phyloP scores from a whole-genome alignment of 2,329 filamentous ascomycete species.

The Graphilbum ipis-grandicollis region DNA sequence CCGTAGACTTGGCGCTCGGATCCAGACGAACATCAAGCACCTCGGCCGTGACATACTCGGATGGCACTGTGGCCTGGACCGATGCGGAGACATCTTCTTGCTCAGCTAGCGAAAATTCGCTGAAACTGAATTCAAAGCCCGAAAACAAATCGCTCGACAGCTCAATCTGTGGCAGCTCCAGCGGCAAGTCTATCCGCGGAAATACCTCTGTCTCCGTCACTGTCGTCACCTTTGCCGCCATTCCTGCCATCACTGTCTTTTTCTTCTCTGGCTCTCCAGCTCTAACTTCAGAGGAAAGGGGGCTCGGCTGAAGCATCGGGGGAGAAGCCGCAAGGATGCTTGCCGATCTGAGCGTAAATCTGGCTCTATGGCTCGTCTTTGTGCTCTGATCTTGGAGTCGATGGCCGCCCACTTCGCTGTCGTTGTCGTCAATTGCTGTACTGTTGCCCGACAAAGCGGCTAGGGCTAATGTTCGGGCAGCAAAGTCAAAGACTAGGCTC shows the following conservation, averaged over 20 bases:
- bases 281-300: not conserved
- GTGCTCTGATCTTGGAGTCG: not conserved
- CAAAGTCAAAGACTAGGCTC: not conserved
- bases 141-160: slow-evolving; percentile 9
- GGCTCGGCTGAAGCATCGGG: not conserved
- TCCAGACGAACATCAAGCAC: slow-evolving; percentile 24
- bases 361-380: too few species aligned
- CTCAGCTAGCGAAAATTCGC: slow-evolving; percentile 18
- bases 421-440: not conserved
- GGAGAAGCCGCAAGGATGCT: not conserved
- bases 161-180: slow-evolving; percentile 4
- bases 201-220: too few species aligned
- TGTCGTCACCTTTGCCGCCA: too few species aligned
- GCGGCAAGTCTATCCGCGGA: too few species aligned
- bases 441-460: slow-evolving; percentile 3
- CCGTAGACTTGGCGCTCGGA: slow-evolving; percentile 23
- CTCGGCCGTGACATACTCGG: slow-evolving; percentile 18
- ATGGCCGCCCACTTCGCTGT: not conserved
- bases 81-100: too few species aligned
- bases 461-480: slow-evolving; percentile 2
- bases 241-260: too few species aligned
- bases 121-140: slow-evolving; percentile 16
- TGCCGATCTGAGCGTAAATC: too few species aligned
- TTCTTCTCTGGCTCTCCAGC: not conserved
- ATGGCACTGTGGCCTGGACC: too few species aligned